Percentiles rank a stretch among this genome's conserved stretches.
Evolutionary conservation across 2,329 filamentous ascomycete genomes (phyloP).

Genomic region (Dactylellina haptotyla): DNA sequence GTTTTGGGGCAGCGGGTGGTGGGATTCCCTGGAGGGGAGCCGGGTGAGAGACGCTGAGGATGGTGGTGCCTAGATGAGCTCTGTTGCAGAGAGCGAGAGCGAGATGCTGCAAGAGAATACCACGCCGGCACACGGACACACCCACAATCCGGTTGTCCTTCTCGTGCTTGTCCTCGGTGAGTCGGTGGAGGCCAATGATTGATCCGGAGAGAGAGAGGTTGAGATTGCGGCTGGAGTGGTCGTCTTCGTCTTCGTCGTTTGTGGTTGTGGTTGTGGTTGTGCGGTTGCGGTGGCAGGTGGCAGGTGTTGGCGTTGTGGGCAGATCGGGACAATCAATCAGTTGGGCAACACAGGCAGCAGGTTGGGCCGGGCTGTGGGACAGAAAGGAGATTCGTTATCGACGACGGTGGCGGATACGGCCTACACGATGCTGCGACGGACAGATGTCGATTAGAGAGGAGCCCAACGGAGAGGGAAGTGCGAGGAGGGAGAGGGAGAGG

Average conservation of each 20-base stretch:
- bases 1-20: not conserved
- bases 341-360: slow-evolving; percentile 29
- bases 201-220: too few species aligned
- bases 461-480: not conserved
- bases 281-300: not conserved
- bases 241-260: not conserved
- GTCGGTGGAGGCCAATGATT: too few species aligned
- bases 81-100: not conserved
- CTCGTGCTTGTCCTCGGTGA: too few species aligned
- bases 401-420: not conserved
- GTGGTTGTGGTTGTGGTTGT: slow-evolving; percentile 1
- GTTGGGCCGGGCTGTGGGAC: slow-evolving; percentile 31
- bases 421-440: too few species aligned
- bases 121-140: too few species aligned
- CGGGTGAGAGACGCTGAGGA: not conserved
- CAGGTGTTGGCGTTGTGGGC: not conserved
- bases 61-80: slow-evolving; percentile 6
- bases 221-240: not conserved
- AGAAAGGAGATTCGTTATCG: slow-evolving; percentile 40
- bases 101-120: not conserved
- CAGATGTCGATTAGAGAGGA: too few species aligned
- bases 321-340: slow-evolving; percentile 11
- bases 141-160: too few species aligned
- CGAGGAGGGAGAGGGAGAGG: not conserved
- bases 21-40: not conserved